Base-by-base conservation (phyloP, 306 rosid genomes). In the Sicyos baderoa region DNA sequence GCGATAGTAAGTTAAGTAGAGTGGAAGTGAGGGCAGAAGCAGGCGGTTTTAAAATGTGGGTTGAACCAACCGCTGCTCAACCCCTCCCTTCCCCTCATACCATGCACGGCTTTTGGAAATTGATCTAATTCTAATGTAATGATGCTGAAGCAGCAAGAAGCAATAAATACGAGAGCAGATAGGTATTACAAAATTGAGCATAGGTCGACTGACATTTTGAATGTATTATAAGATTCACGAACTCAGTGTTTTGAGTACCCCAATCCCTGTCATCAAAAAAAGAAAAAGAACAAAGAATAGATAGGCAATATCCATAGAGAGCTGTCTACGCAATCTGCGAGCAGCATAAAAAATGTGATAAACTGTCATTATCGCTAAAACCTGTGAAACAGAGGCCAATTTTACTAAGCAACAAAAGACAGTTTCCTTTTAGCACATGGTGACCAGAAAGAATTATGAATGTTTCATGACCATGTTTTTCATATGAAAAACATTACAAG, bases 391-490 rank as follows among this genome's bases (percentile, higher is more conserved):
- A 51, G 44, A 53, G 61, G 53, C 68, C 77, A 72, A 56, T 57
- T 76, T 73, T 48, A 72, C 61, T 54, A 68, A 77, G 72, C 48
- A 74, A 72, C 58, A 50, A 63, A 65, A 61, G 82, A 70, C 37
- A 11, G 23, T 21, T 52, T 71, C 48, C 47, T 51, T 67, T 25
- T 51, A 49, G 59, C 62, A 73, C 80, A 81, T 35, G 75, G 54
- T 48, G 79, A 72, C 68, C 74, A 67, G 58, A 70, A 59, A 45
- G 1, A 74, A 50, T 58, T 67, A 72, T 54, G 51, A 72, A 72
- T 89, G 80, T 80, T 88, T 84, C 85, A 74, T 32, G 69, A 77
- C 74, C 88, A 88, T 79, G 96, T 87, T 79, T 80, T 82, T 79
- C 77, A 80, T 82, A 86, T 81, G 81, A 48, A 47, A 47, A 66